Evolutionary conservation across 495 filamentous ascomycete genomes (phyloP).

Genomic region (Annulohypoxylon moriforme): DNA sequence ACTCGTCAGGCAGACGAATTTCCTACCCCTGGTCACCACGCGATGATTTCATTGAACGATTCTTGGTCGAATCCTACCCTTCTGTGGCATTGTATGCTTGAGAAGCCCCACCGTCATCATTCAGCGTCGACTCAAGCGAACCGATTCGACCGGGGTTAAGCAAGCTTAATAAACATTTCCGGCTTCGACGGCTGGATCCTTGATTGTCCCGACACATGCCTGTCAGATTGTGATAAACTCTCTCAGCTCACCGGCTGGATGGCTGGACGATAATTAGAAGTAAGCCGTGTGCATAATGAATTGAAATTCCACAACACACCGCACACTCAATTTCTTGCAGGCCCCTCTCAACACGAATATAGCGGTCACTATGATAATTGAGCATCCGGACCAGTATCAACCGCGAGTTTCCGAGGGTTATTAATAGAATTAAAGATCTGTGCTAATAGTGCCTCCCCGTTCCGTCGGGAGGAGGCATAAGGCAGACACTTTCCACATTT

Average conservation of each 20-base stretch:
- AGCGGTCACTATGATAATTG: background rate
- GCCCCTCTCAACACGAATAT: background rate
- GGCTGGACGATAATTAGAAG: background rate
- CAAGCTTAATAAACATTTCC: constrained; percentile 25
- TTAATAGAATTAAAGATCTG: constrained; percentile 30
- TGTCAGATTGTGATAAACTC: constrained; percentile 14
- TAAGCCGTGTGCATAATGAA: background rate
- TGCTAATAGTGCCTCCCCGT: constrained; percentile 1
- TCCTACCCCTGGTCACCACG: constrained; percentile 16
- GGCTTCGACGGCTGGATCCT: constrained; percentile 7
- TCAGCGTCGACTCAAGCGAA: constrained; percentile 20
- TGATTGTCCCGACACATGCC: background rate
- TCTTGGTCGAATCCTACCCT: constrained; percentile 37
- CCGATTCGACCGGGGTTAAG: constrained; percentile 9
- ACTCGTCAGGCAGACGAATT: constrained; percentile 41
- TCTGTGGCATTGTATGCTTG: constrained; percentile 21
- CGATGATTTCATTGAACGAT: constrained; percentile 40
- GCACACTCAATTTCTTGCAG: background rate
- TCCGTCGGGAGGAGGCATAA: constrained; percentile 2
- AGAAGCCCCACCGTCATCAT: constrained; percentile 30
- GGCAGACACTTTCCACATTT: constrained; percentile 22
- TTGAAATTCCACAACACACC: background rate
- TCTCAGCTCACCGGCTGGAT: constrained; percentile 14
- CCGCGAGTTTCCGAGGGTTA: background rate
- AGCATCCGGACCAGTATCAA: background rate